Evolutionary conservation across 2,329 filamentous ascomycete genomes (phyloP), one percentile per base, ranked within the genome.

Genomic region (Sporothrix phasma): DNA sequence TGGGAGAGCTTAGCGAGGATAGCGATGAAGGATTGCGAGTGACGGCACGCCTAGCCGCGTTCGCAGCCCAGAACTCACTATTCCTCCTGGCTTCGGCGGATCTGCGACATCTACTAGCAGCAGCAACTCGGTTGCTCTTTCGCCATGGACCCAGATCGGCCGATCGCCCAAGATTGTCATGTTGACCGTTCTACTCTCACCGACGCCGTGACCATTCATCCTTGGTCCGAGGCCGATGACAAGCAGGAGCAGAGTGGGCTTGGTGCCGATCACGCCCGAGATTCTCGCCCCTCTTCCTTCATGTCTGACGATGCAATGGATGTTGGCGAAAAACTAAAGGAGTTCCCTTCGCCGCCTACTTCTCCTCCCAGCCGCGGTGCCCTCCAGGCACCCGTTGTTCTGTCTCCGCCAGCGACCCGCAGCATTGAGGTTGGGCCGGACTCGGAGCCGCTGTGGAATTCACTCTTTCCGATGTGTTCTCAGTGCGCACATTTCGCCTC

Each of bases 1-100:
- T 99, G 47, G 90, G 89, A 62, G 90, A 91, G 68, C 78, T 97
- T 49, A 88, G 85, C 66, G 68, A 69, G 26, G 85, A 85, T 68
- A 88, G 88, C 69, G 89, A 90, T 67, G 89, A 90, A 66, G 87
- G 67, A 87, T 88, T 62, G 79, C 76, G 65, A 79, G 78, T 17
- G 79, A 78, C 19, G 81, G 77, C 29, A 86, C 84, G 34, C 84
- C 84, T 29, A 82, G 80, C 67, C 80, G 81, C 66, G 78, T 79
- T 43, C 73, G 76, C 49, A 79, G 78, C 65, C 70, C 75, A 24
- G 78, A 79, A 49, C 80, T 76, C 19, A 69, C 75, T 49, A 83
- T 81, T 5, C 81, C 82, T 1, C 43, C 63, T 34, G 47, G 24
- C 24, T 37, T 41, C 39, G 56, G 22, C 13, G 60, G 62, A 11